A percentile compares a stretch with the other conserved stretches of the same genome.
phyloP scores from a whole-genome alignment of 352 stramenopile genomes.

The Globisporangium emineosum region DNA sequence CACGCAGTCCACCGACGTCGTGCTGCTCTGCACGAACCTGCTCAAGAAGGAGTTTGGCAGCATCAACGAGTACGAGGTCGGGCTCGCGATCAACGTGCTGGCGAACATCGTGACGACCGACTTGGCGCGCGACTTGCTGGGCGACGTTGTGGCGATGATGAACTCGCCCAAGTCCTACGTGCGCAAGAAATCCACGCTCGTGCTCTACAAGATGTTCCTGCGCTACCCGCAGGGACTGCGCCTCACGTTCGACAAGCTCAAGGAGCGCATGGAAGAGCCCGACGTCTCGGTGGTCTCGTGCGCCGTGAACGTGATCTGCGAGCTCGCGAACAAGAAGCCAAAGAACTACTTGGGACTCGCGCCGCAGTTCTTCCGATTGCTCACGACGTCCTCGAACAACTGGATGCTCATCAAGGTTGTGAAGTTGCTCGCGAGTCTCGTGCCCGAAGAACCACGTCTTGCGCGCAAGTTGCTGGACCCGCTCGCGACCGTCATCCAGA shows the following conservation, averaged over 20 bases:
- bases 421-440: conserved; percentile 96
- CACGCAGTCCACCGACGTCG: conserved; percentile 96
- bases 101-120: conserved; percentile 98
- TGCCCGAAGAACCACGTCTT: conserved; percentile 97
- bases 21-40: conserved; percentile 98
- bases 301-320: conserved; percentile 99
- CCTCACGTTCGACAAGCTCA: conserved; percentile 97
- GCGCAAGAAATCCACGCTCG: conserved; percentile 97
- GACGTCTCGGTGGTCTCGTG: conserved; percentile 96
- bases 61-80: conserved; percentile 94
- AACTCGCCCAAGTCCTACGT: conserved; percentile 95
- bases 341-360: conserved; percentile 98
- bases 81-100: conserved; percentile 97
- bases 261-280: conserved; percentile 94
- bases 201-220: conserved; percentile 98
- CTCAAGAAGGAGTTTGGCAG: conserved; percentile 97
- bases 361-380: conserved; percentile 97
- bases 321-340: conserved; percentile 98
- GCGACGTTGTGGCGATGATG: conserved; percentile 91
- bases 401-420: conserved; percentile 99
- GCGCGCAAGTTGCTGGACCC: conserved; percentile 98
- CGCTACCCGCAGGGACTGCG: conserved; percentile 97
- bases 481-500: conserved; percentile 96
- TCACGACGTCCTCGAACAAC: conserved; percentile 98
- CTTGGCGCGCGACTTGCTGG: conserved; percentile 92